Evolutionary conservation across 805 yeast species (phyloP).

Genomic region (Saccharomycopsis sp.): DNA sequence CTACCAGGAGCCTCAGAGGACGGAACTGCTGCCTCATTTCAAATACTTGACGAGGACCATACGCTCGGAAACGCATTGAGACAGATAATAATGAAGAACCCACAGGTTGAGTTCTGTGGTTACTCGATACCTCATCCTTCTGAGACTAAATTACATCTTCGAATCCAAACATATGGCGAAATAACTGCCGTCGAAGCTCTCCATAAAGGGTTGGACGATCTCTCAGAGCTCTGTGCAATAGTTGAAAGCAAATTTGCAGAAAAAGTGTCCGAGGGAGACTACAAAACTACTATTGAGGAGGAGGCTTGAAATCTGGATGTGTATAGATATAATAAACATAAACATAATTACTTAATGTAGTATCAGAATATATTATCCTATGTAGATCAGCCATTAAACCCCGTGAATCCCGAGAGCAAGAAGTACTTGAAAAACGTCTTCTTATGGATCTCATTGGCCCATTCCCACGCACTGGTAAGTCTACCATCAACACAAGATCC

Average conservation of each 20-base stretch:
- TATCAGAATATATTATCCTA: neutral
- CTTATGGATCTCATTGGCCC: slow-evolving; percentile 64
- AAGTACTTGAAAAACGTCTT: slow-evolving; percentile 59
- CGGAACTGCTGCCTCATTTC: slow-evolving; percentile 92
- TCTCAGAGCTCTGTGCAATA: slow-evolving; percentile 73
- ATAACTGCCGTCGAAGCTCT: slow-evolving; percentile 89
- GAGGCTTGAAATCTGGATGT: neutral
- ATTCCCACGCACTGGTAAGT: slow-evolving; percentile 76
- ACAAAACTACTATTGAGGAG: neutral
- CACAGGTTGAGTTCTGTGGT: slow-evolving; percentile 97
- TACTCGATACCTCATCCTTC: slow-evolving; percentile 98
- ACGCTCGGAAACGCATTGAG: slow-evolving; percentile 92
- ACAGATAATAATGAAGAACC: slow-evolving; percentile 93
- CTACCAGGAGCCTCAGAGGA: slow-evolving; percentile 89
- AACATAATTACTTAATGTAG: no score
- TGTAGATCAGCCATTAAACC: slow-evolving; percentile 41
- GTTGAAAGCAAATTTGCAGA: slow-evolving; percentile 75
- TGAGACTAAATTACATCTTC: slow-evolving; percentile 77
- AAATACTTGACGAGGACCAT: slow-evolving; percentile 89
- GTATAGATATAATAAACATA: no score
- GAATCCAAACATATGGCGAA: slow-evolving; percentile 88
- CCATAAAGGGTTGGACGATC: slow-evolving; percentile 83
- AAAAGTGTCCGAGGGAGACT: slow-evolving; percentile 34
- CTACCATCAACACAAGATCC: slow-evolving; percentile 84
- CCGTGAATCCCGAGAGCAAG: slow-evolving; percentile 61